Evolutionary conservation across 768 basidiomycete species (phyloP).

Genomic region (Xerocomus spinulosus): DNA sequence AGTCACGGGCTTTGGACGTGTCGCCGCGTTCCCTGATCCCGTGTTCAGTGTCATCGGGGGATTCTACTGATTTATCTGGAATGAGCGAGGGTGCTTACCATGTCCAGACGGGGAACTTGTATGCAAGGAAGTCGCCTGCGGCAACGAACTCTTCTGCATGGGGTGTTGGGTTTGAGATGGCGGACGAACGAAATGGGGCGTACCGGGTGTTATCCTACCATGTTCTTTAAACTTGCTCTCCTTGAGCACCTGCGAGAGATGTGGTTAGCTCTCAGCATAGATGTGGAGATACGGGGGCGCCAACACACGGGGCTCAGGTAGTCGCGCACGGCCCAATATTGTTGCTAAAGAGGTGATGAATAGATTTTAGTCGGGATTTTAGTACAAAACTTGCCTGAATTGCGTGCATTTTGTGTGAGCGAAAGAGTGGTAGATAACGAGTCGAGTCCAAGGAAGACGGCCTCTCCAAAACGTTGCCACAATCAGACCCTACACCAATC

Average conservation of each 20-base stretch:
- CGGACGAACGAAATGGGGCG: conserved; percentile 18
- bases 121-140: conserved; percentile 93
- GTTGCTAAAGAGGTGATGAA: conserved; percentile 51
- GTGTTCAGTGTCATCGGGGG: not conserved
- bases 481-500: conserved; percentile 32
- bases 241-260: conserved; percentile 69
- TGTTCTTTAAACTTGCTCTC: conserved; percentile 99
- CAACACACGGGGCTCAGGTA: conserved; percentile 81
- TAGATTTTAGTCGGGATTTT: not conserved
- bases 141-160: conserved; percentile 91
- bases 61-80: not conserved
- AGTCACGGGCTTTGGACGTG: conserved; percentile 78
- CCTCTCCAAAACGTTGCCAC: conserved; percentile 17
- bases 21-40: conserved; percentile 86
- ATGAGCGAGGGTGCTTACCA: conserved; percentile 53
- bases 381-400: conserved; percentile 36
- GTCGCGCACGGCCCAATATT: conserved; percentile 91
- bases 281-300: conserved; percentile 10
- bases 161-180: conserved; percentile 7
- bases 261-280: conserved; percentile 24
- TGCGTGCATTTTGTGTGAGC: conserved; percentile 39
- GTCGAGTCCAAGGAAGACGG: conserved; percentile 17
- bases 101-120: conserved; percentile 98
- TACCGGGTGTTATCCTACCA: conserved; percentile 91
- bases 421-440: conserved; percentile 4